phyloP scores from a whole-genome alignment of 2,329 filamentous ascomycete species.

The Knufia fluminis region DNA sequence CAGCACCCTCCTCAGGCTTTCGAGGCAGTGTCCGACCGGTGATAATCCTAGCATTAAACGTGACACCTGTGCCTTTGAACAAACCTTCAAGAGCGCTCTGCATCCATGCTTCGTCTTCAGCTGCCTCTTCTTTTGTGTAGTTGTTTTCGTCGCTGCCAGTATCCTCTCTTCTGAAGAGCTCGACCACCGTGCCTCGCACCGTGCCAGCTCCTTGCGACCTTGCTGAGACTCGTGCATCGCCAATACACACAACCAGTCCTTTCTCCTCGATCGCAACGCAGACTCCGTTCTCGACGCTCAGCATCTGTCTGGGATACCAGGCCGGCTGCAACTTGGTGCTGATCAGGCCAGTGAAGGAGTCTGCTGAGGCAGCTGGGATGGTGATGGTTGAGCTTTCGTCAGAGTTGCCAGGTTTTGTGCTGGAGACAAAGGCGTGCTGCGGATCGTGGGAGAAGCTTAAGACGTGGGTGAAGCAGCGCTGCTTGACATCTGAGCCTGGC shows the following conservation, averaged over 20 bases:
- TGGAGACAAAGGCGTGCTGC: conserved; percentile 16
- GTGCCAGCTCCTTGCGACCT: conserved; percentile 12
- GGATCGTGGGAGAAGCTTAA: conserved; percentile 19
- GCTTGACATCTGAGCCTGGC: conserved; percentile 14
- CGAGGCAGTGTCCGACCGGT: conserved; percentile 11
- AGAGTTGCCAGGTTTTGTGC: conserved; percentile 8
- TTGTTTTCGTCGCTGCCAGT: not conserved
- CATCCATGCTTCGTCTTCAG: conserved; percentile 16
- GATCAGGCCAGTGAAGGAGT: conserved; percentile 20
- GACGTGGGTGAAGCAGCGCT: conserved; percentile 17
- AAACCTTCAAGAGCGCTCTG: conserved; percentile 14
- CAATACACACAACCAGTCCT: conserved; percentile 18
- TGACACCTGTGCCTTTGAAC: conserved; percentile 14
- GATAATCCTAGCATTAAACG: conserved; percentile 10
- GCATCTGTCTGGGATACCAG: conserved; percentile 19
- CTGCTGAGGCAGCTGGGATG: conserved; percentile 16
- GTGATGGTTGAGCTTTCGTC: conserved; percentile 13
- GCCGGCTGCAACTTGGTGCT: conserved; percentile 20
- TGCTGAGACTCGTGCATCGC: conserved; percentile 18
- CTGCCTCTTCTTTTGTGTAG: conserved; percentile 8
- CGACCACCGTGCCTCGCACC: conserved; percentile 17
- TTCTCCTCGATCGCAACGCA: conserved; percentile 14
- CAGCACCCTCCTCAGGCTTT: not conserved
- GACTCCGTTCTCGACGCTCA: conserved; percentile 19
- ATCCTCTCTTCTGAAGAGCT: conserved; percentile 12